phyloP scores from a whole-genome alignment of 2,329 filamentous ascomycete genomes.

The Oidium heveae region DNA sequence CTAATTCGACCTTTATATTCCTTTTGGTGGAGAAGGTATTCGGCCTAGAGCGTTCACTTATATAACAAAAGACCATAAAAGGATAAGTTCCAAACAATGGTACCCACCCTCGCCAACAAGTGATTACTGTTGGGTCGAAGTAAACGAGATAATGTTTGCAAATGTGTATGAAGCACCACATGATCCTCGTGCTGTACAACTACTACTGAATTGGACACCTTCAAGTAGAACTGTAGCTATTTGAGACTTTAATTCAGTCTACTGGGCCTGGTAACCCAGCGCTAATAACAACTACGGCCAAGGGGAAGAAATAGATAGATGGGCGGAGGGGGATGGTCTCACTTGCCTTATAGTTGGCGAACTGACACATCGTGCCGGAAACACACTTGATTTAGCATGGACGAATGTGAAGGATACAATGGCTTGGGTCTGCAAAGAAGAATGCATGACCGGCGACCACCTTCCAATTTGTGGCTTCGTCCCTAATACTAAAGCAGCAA shows the following conservation, averaged over 20 bases:
- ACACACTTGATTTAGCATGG: neutral
- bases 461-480: neutral
- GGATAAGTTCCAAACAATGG: neutral
- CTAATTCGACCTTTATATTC: neutral
- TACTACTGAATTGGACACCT: neutral
- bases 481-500: neutral
- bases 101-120: neutral
- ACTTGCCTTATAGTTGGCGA: neutral
- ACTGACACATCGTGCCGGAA: neutral
- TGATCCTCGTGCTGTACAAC: neutral
- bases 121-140: neutral
- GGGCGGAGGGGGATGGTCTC: neutral
- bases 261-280: neutral
- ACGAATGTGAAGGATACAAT: neutral
- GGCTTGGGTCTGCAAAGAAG: no score
- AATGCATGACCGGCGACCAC: neutral
- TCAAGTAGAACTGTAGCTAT: neutral
- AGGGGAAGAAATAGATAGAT: neutral
- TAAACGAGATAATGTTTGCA: neutral
- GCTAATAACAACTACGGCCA: neutral
- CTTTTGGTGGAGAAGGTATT: neutral
- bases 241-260: neutral
- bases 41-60: neutral
- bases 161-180: neutral
- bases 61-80: neutral